These are phyloP conservation scores for Coemansia sp. DNA, from an alignment of 192 early-diverging fungal genomes.

Conservation along the genomic window DNA sequence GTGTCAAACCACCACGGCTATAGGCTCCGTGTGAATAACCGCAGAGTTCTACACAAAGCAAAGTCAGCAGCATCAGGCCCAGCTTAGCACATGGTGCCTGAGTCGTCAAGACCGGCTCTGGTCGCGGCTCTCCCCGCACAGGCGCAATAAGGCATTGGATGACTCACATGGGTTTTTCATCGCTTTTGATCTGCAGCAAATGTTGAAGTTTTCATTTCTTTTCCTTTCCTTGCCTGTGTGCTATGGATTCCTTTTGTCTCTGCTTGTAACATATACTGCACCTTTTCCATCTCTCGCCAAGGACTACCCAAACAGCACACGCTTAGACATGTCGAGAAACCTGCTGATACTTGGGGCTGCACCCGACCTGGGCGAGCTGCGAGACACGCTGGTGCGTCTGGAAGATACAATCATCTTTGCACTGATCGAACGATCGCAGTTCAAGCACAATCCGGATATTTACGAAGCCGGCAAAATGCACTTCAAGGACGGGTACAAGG, in stretches of 20 bases:
- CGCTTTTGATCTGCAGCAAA: background rate
- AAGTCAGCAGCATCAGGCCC: background rate
- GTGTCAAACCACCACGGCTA: background rate
- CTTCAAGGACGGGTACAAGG: slow-evolving; percentile 65
- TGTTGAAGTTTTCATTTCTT: background rate
- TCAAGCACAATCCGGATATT: slow-evolving; percentile 77
- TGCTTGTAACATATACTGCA: background rate
- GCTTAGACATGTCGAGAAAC: slow-evolving; percentile 39
- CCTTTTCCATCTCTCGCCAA: background rate
- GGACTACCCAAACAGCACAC: background rate
- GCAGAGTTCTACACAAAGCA: background rate
- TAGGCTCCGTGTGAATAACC: background rate
- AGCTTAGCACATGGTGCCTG: background rate
- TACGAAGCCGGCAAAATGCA: slow-evolving; percentile 69
- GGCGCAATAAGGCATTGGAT: background rate
- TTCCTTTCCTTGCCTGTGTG: background rate
- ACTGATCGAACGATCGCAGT: slow-evolving; percentile 92
- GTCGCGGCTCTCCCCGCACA: background rate
- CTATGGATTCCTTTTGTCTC: background rate
- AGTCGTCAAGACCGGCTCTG: background rate
- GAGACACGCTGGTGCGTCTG: slow-evolving; percentile 81
- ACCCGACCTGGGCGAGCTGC: slow-evolving; percentile 54
- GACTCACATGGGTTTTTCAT: background rate
- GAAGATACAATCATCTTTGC: slow-evolving; percentile 90
- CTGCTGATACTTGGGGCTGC: slow-evolving; percentile 42